These are phyloP conservation scores for Scheffersomyces stambukii DNA, from an alignment of 1,139 yeast genomes.

Conservation along the genomic window DNA sequence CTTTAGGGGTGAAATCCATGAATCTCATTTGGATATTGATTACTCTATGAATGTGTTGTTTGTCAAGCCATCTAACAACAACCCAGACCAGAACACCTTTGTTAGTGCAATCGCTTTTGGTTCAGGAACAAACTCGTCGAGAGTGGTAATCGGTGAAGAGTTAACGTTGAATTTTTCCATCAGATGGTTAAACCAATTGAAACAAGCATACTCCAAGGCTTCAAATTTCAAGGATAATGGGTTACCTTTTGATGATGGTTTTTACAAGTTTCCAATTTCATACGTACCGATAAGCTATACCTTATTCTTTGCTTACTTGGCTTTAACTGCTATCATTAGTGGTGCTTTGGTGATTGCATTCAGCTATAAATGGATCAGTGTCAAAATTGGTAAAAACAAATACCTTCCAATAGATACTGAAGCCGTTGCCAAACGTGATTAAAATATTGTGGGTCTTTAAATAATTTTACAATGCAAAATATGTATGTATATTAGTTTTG, in stretches of 20 bases:
- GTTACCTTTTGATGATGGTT: conserved; percentile 40
- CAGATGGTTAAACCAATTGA: conserved; percentile 48
- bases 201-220: conserved; percentile 14
- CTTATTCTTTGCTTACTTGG: conserved; percentile 19
- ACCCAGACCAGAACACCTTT: conserved; percentile 33
- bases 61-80: conserved; percentile 31
- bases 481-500: not conserved
- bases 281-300: conserved; percentile 25
- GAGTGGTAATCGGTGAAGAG: conserved; percentile 63
- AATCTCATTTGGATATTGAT: conserved; percentile 69
- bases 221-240: conserved; percentile 13
- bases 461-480: conserved; percentile 1
- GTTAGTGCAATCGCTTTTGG: conserved; percentile 57
- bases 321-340: conserved; percentile 21
- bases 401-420: conserved; percentile 25
- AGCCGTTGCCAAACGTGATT: conserved; percentile 25
- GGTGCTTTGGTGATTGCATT: conserved; percentile 22
- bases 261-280: conserved; percentile 34
- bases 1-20: conserved; percentile 64
- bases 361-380: conserved; percentile 20
- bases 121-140: conserved; percentile 59
- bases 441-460: too few species aligned
- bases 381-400: conserved; percentile 16
- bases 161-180: conserved; percentile 56
- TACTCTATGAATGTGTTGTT: conserved; percentile 53